Percentiles rank a stretch among this genome's conserved stretches.
phyloP scores from a whole-genome alignment of 257 asterid genomes.

The Jaltomata sinuosa region DNA sequence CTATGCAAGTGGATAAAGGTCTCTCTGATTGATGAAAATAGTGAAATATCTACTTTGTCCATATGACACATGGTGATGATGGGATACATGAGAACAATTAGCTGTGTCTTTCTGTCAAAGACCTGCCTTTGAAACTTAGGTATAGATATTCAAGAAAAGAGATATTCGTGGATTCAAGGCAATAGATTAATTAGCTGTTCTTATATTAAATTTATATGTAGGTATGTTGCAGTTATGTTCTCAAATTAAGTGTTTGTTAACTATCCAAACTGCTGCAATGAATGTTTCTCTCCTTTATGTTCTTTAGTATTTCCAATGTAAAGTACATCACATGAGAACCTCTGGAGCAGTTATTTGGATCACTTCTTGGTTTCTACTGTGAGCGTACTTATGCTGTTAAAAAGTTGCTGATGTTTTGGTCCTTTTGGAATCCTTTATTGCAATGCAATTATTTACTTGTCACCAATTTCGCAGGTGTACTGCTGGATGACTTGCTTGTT shows the following conservation, averaged over 20 bases:
- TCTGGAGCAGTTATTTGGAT: background rate
- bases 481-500: slow-evolving; percentile 88
- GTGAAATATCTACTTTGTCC: background rate
- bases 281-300: background rate
- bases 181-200: background rate
- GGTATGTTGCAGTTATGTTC: background rate
- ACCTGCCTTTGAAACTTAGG: background rate
- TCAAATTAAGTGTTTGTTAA: background rate
- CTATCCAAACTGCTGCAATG: background rate
- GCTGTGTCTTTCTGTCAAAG: background rate
- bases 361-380: background rate
- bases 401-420: background rate
- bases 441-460: background rate
- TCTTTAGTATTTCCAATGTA: background rate
- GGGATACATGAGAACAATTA: background rate
- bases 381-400: background rate
- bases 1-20: background rate
- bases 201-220: background rate
- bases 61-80: background rate
- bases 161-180: background rate
- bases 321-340: background rate
- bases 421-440: background rate
- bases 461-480: slow-evolving; percentile 48
- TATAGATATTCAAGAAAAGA: background rate
- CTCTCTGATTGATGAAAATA: background rate